Evolutionary conservation across 345 rosid species (phyloP).

Genomic region (Rhizophora apiculata): DNA sequence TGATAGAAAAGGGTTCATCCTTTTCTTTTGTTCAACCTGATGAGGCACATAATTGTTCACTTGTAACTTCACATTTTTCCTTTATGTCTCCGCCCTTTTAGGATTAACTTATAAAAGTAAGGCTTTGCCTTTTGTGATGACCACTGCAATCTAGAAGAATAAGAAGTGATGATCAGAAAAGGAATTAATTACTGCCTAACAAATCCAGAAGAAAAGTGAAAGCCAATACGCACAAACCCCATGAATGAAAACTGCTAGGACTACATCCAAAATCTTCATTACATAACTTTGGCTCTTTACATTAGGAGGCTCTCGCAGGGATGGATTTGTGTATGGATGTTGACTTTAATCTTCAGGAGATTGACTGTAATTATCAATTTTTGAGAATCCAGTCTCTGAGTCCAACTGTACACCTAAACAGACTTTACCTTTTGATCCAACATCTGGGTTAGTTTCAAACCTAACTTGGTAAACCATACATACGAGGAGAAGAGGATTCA

Average conservation of each 20-base stretch:
- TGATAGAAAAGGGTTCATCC: too few species aligned
- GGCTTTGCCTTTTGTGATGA: too few species aligned
- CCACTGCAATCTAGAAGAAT: too few species aligned
- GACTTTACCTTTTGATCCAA: constrained; percentile 1
- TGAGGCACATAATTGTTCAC: too few species aligned
- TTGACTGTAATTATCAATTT: background rate
- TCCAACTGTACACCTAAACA: constrained; percentile 13
- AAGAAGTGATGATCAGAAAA: too few species aligned
- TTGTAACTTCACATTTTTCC: too few species aligned
- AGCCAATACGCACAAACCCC: background rate
- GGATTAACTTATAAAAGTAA: too few species aligned
- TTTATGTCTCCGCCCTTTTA: too few species aligned
- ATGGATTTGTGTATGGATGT: background rate
- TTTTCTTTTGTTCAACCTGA: too few species aligned
- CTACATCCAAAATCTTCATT: constrained; percentile 1
- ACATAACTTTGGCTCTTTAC: background rate
- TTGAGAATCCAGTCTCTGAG: constrained; percentile 5
- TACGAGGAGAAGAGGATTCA: constrained; percentile 2
- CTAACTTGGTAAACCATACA: constrained; percentile 17
- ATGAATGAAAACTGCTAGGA: constrained; percentile 1
- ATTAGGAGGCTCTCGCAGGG: background rate
- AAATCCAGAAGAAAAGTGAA: too few species aligned
- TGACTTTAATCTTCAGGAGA: constrained; percentile 7
- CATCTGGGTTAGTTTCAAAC: constrained; percentile 18
- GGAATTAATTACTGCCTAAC: too few species aligned